Evolutionary conservation across 2,329 filamentous ascomycete genomes (phyloP).

Genomic region (Monilinia vaccinii-corymbosi): DNA sequence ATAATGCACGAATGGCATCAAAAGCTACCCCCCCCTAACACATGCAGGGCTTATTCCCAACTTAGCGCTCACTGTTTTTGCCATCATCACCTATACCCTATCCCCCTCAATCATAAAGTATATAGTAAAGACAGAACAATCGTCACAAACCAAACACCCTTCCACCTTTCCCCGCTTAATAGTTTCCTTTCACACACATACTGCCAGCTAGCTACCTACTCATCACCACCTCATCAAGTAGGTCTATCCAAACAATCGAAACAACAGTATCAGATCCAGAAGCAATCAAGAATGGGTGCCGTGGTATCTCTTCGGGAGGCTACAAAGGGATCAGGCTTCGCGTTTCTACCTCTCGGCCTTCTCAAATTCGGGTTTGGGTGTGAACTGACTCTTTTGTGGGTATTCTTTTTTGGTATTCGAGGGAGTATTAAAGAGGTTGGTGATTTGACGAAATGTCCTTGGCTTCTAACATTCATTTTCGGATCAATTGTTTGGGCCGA

Average conservation of each 20-base stretch:
- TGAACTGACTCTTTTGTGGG: background rate
- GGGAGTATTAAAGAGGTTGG: background rate
- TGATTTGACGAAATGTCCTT: background rate
- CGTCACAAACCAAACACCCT: background rate
- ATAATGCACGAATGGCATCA: no score
- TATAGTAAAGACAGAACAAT: background rate
- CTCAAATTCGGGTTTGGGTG: background rate
- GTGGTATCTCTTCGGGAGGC: background rate
- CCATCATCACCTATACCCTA: no score
- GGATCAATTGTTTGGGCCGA: background rate
- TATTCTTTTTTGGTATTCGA: background rate
- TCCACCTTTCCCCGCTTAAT: background rate
- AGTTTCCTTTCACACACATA: background rate
- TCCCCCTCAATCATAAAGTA: background rate
- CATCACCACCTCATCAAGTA: background rate
- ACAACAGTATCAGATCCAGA: background rate
- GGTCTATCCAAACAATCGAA: background rate
- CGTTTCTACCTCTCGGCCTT: background rate
- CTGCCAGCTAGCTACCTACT: background rate
- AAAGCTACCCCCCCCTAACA: no score
- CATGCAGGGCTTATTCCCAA: no score
- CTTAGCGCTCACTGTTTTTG: background rate
- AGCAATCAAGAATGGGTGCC: background rate
- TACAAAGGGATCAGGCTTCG: background rate
- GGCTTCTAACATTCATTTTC: background rate